phyloP scores from a whole-genome alignment of 148 eudicot genomes.

The Rhododendron simsii region DNA sequence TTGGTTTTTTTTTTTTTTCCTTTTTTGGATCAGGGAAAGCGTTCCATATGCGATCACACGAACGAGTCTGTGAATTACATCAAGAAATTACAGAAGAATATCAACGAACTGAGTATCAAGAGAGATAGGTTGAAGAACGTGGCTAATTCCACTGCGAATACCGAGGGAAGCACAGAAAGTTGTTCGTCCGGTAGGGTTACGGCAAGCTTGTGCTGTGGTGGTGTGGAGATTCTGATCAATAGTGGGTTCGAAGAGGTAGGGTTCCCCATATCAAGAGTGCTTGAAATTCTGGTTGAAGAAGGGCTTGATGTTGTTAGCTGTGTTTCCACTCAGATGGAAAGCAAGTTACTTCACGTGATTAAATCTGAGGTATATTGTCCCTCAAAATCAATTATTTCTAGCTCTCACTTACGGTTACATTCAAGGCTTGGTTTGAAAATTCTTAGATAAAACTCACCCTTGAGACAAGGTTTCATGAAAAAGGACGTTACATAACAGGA shows the following conservation, averaged over 20 bases:
- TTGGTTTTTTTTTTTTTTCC: too few relatives aligned
- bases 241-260: neutral
- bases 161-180: neutral
- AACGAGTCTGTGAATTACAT: slow-evolving; percentile 28
- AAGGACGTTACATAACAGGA: neutral
- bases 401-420: slow-evolving; percentile 2
- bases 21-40: slow-evolving; percentile 21
- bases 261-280: slow-evolving; percentile 22
- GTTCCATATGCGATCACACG: slow-evolving; percentile 32
- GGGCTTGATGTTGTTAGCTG: slow-evolving; percentile 20
- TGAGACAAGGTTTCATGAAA: too few relatives aligned
- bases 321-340: slow-evolving; percentile 29
- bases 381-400: neutral
- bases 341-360: slow-evolving; percentile 27
- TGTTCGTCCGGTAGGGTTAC: slow-evolving; percentile 3
- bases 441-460: too few relatives aligned
- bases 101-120: slow-evolving; percentile 16
- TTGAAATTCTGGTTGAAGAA: slow-evolving; percentile 15
- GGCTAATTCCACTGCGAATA: neutral
- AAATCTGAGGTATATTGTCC: slow-evolving; percentile 40
- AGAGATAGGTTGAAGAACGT: slow-evolving; percentile 13
- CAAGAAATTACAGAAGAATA: slow-evolving; percentile 20
- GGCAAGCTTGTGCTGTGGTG: slow-evolving; percentile 15
- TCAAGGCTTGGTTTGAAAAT: neutral
- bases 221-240: slow-evolving; percentile 21